Evolutionary conservation across 2,329 filamentous ascomycete species (phyloP).

Genomic region (Penicillium fuscoglaucum): DNA sequence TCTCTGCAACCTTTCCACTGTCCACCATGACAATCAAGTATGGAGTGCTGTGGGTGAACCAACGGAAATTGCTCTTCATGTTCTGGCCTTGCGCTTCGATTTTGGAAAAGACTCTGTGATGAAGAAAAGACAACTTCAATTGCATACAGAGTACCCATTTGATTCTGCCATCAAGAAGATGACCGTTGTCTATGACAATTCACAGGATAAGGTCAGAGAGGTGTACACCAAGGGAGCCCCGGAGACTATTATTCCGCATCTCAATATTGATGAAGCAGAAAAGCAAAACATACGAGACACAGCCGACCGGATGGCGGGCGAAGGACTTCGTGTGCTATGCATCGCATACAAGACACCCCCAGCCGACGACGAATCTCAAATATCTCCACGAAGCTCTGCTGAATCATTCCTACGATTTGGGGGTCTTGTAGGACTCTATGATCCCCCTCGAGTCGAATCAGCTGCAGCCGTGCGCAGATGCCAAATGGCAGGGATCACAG

Average conservation of each 20-base stretch:
- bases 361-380: constrained; percentile 31
- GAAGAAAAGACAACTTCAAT: constrained; percentile 14
- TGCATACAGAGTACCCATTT: constrained; percentile 61
- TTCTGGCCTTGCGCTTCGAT: constrained; percentile 63
- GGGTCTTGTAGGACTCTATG: constrained; percentile 62
- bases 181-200: constrained; percentile 59
- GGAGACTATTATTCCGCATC: constrained; percentile 53
- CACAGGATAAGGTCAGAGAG: constrained; percentile 31
- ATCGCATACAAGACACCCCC: constrained; percentile 48
- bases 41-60: constrained; percentile 64
- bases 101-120: constrained; percentile 51
- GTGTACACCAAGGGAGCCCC: constrained; percentile 65
- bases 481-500: constrained; percentile 56
- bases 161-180: constrained; percentile 66
- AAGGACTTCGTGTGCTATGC: constrained; percentile 62
- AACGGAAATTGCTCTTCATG: constrained; percentile 67
- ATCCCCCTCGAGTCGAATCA: constrained; percentile 61
- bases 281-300: constrained; percentile 29
- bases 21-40: constrained; percentile 43
- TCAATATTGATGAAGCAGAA: constrained; percentile 21
- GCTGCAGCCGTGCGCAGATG: constrained; percentile 56
- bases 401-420: constrained; percentile 58
- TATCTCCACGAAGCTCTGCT: constrained; percentile 48
- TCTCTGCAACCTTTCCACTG: constrained; percentile 56
- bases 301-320: constrained; percentile 59